These are phyloP conservation scores for Oryza punctata DNA, from an alignment of 176 grass and related monocot species.

Conservation along the genomic window DNA sequence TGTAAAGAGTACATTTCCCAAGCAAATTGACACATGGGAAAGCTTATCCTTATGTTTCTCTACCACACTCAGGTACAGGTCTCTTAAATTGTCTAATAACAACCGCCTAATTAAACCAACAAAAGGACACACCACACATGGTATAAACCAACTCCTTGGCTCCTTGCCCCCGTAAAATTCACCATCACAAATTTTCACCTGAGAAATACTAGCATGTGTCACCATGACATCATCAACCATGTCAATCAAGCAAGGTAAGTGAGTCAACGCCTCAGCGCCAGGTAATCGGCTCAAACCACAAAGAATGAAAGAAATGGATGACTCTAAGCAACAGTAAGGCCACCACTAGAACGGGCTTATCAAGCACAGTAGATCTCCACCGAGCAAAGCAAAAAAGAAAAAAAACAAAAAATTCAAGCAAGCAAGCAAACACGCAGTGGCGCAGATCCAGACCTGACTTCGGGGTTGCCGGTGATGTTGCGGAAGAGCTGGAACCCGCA, in stretches of 20 bases:
- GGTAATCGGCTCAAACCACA: background rate
- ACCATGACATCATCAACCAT: background rate
- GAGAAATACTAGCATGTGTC: background rate
- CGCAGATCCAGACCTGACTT: constrained; percentile 67
- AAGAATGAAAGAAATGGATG: background rate
- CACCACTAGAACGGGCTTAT: background rate
- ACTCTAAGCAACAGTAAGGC: background rate
- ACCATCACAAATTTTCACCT: background rate
- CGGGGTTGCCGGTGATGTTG: constrained; percentile 81
- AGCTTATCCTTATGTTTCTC: background rate
- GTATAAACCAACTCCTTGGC: background rate
- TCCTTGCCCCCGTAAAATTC: background rate
- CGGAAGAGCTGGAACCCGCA: constrained; percentile 64
- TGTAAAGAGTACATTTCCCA: background rate
- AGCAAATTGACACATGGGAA: background rate
- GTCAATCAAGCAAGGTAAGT: background rate
- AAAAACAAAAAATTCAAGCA: background rate
- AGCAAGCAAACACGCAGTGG: background rate
- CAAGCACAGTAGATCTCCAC: constrained; percentile 32
- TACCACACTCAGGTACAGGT: background rate
- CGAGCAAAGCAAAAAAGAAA: background rate
- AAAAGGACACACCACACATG: background rate
- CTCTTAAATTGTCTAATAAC: background rate
- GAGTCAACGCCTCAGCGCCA: constrained; percentile 18
- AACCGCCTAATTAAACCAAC: background rate